A percentile compares a stretch with the other conserved stretches of the same genome.
phyloP scores from a whole-genome alignment of 129 eudicot species.

The Pittosporum tobira region DNA sequence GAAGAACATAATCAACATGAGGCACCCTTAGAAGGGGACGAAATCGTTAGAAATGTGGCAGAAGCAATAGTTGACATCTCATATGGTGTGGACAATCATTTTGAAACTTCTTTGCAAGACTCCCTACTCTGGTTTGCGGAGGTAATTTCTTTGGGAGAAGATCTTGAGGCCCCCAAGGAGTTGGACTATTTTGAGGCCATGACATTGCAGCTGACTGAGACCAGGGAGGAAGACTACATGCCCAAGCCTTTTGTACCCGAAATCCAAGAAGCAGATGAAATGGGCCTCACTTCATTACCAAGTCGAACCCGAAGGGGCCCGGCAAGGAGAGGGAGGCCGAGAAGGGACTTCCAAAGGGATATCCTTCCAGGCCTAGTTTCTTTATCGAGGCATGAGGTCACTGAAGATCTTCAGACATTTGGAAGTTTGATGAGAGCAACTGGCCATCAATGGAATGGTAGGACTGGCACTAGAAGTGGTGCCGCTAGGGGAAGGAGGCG shows the following conservation, averaged over 20 bases:
- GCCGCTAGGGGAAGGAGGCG: slow-evolving; percentile 42
- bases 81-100: neutral
- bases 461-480: slow-evolving; percentile 55
- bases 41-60: slow-evolving; percentile 46
- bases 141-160: slow-evolving; percentile 1
- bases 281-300: slow-evolving; percentile 24
- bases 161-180: slow-evolving; percentile 17
- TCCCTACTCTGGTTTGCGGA: slow-evolving; percentile 5
- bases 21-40: slow-evolving; percentile 15
- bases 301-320: slow-evolving; percentile 72
- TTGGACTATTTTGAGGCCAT: slow-evolving; percentile 63
- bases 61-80: slow-evolving; percentile 58
- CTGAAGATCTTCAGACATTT: slow-evolving; percentile 85
- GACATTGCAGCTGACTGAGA: slow-evolving; percentile 54
- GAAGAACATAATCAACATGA: slow-evolving; percentile 21
- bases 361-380: slow-evolving; percentile 84
- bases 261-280: slow-evolving; percentile 34
- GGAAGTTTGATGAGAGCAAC: slow-evolving; percentile 91
- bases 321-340: slow-evolving; percentile 84
- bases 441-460: slow-evolving; percentile 70
- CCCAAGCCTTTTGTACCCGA: slow-evolving; percentile 59
- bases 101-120: slow-evolving; percentile 2
- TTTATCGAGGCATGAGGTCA: slow-evolving; percentile 78
- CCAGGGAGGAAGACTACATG: slow-evolving; percentile 76
- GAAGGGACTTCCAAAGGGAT: slow-evolving; percentile 92